These are phyloP conservation scores for Sphaerulina populicola DNA, from an alignment of 2,329 filamentous ascomycete genomes.

Conservation along the genomic window DNA sequence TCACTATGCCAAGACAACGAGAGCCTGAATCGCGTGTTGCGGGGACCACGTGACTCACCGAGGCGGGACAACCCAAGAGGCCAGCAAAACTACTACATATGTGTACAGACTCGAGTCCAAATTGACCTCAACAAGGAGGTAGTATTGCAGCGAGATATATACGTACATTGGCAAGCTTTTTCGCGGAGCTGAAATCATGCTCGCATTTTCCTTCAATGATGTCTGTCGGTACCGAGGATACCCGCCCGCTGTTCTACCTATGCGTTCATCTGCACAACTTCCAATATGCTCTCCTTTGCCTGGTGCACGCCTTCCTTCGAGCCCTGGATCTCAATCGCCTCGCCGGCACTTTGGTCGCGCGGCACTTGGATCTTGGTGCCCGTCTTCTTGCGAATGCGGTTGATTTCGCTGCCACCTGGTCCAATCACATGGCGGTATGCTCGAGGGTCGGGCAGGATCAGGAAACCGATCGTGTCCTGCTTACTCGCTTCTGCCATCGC, in stretches of 20 bases:
- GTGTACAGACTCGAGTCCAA: no score
- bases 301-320: slow-evolving; percentile 70
- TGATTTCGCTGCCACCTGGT: slow-evolving; percentile 81
- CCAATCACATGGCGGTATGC: slow-evolving; percentile 89
- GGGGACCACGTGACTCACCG: no score
- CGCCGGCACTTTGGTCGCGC: slow-evolving; percentile 60
- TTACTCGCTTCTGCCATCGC: slow-evolving; percentile 64
- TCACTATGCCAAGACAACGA: no score
- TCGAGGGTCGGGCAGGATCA: slow-evolving; percentile 79
- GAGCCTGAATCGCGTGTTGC: no score
- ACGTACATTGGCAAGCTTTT: no score
- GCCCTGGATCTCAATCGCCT: slow-evolving; percentile 77
- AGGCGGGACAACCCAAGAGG: no score
- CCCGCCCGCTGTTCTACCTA: slow-evolving; percentile 9
- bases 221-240: no score
- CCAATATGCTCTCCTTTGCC: slow-evolving; percentile 80
- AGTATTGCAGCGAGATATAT: no score
- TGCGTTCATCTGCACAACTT: slow-evolving; percentile 53
- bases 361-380: slow-evolving; percentile 92
- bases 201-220: no score
- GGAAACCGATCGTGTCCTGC: slow-evolving; percentile 69
- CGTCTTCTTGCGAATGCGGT: slow-evolving; percentile 82
- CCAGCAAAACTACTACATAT: no score
- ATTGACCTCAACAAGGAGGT: no score
- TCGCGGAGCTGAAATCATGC: no score